Conservation (phyloP, 1,284 basidiomycete genomes). For the Tilletia indica region DNA sequence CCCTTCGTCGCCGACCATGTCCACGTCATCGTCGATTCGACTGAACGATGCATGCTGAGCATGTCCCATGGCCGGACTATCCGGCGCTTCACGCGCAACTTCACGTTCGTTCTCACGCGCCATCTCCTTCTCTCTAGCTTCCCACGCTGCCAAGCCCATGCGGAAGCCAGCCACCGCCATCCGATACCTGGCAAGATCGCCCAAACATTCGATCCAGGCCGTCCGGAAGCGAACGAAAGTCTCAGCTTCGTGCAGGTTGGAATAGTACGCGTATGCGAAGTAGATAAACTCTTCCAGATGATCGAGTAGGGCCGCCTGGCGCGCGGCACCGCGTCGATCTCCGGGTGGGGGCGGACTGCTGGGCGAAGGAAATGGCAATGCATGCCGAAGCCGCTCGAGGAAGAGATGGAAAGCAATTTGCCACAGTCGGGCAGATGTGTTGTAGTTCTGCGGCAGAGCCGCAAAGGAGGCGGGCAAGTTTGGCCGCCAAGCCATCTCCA, state of each 20-base stretch:
- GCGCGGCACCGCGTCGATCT: conserved; percentile 19
- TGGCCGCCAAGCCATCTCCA: conserved; percentile 80
- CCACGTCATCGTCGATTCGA: not conserved
- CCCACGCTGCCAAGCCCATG: not conserved
- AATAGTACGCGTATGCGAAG: conserved; percentile 91
- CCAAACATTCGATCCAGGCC: conserved; percentile 92
- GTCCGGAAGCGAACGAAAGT: conserved; percentile 70
- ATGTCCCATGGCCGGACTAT: not conserved
- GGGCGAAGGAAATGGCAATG: conserved; percentile 62
- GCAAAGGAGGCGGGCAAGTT: conserved; percentile 81
- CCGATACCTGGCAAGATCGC: conserved; percentile 88
- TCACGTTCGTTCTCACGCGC: conserved; percentile 14
- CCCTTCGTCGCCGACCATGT: conserved; percentile 10
- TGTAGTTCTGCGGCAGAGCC: conserved; percentile 86
- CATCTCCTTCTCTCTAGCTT: conserved; percentile 16
- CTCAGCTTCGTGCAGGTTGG: conserved; percentile 80
- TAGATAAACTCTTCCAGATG: conserved; percentile 87
- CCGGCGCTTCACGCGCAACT: conserved; percentile 24
- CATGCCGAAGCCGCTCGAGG: conserved; percentile 81
- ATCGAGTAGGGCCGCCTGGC: conserved; percentile 60
- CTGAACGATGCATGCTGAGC: not conserved
- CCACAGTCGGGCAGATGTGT: conserved; percentile 91
- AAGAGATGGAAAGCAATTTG: conserved; percentile 83
- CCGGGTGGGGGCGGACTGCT: conserved; percentile 16
- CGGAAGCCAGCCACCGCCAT: conserved; percentile 76